Base-by-base conservation (phyloP, 108 stramenopile genomes). In the Cyclotella choctawhatcheeana region DNA sequence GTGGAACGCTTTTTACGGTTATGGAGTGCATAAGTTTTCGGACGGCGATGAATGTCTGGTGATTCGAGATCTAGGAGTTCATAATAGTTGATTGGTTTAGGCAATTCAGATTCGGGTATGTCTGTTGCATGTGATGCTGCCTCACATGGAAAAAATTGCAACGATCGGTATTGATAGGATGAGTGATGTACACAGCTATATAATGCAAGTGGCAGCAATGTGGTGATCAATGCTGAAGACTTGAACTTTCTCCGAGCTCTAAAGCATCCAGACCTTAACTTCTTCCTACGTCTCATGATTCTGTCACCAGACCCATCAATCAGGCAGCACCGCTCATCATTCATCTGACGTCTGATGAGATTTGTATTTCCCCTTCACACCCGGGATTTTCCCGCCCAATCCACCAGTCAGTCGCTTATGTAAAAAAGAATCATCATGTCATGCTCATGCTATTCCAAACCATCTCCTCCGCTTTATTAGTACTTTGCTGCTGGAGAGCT, bases 11-110 rank as follows among this genome's bases (percentile, higher is more conserved):
- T 73, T 21, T 64, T 73, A n/a, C 78, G 71, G 67, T 48, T 67
- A 55, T 68, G 58, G 1, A 79, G 51, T 55, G 71, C 20, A 3
- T 67, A 20, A 21, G 69, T 44, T 67, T 67, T 71, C 14, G 50
- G 77, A 30, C 67, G 70, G 45, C 77, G 69, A 40, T 79, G 77
- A 8, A 69, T 79, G 37, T 64, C 47, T 20, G 70, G 48, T 33
- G 70, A 60, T 61, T 79, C 77, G 18, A 79, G 60, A 45, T 71
- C 69, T 1, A 79, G 48, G 0, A 79, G 65, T 65, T 79, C 69
- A 32, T 79, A 79, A 55, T 79, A 72, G 43, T 79, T 79, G 20
- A 68, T 27, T 13, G 74, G 74, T 30, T 48, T 37, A 3, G 37
- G 37, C 20, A 60, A 29, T 2, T 26, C 25, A 1, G 27, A 30